These are phyloP conservation scores for Candida fluviatilis DNA, from an alignment of 805 yeast genomes.

Conservation along the genomic window DNA sequence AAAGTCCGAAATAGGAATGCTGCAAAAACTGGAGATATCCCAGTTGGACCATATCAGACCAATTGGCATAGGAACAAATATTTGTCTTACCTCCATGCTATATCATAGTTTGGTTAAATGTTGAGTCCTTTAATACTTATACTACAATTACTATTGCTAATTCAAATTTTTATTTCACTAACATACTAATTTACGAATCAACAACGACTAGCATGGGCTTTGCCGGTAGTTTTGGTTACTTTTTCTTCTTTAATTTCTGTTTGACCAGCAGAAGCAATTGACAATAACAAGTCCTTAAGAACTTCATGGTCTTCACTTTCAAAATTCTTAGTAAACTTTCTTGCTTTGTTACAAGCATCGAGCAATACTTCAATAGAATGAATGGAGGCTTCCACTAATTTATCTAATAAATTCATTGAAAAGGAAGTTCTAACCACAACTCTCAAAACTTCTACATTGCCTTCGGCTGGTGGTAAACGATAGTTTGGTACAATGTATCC, in stretches of 20 bases:
- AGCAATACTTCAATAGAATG: constrained; percentile 50
- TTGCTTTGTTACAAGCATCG: constrained; percentile 41
- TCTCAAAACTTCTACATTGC: constrained; percentile 65
- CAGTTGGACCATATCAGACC: no score
- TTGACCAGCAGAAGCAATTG: constrained; percentile 56
- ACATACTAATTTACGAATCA: no score
- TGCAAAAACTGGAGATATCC: no score
- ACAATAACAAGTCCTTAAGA: constrained; percentile 46
- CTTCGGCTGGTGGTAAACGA: constrained; percentile 65
- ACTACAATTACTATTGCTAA: no score
- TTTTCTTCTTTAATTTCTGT: constrained; percentile 26
- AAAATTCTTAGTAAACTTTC: constrained; percentile 15
- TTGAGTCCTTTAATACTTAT: no score
- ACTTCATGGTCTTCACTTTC: constrained; percentile 26
- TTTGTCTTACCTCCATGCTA: no score
- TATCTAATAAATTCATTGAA: constrained; percentile 56
- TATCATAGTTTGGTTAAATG: no score
- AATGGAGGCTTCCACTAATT: constrained; percentile 59
- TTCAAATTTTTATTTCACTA: no score
- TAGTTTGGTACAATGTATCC: constrained; percentile 92
- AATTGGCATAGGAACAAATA: no score
- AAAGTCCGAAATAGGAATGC: no score
- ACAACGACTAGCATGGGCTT: not conserved
- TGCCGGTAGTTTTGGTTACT: constrained; percentile 11
- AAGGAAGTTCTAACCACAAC: constrained; percentile 77